phyloP scores from a whole-genome alignment of 768 basidiomycete genomes.

The Clavulina sp. region DNA sequence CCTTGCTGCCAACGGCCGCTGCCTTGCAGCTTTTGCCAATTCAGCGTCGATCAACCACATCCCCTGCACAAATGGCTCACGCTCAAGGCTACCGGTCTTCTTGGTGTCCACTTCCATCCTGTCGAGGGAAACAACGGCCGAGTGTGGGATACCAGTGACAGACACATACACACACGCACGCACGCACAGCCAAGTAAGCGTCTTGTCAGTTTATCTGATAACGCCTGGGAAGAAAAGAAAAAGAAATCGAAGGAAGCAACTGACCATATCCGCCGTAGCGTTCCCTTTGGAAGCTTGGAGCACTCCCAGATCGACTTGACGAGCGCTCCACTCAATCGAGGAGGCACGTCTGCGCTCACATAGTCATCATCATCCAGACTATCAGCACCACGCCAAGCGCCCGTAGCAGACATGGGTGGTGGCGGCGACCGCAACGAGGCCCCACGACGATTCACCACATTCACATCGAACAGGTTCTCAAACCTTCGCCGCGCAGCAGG shows the following conservation, averaged over 20 bases:
- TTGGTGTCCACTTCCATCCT: conserved; percentile 58
- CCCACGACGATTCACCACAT: conserved; percentile 14
- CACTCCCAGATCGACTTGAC: conserved; percentile 45
- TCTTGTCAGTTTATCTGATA: not conserved
- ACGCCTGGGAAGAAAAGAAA: not conserved
- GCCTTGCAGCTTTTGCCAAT: conserved; percentile 32
- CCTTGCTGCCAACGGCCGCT: too few species aligned
- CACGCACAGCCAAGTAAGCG: too few species aligned
- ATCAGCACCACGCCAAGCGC: not conserved
- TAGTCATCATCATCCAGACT: not conserved
- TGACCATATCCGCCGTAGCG: conserved; percentile 51
- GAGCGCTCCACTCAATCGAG: conserved; percentile 36
- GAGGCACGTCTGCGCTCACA: conserved; percentile 21
- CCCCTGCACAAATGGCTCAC: conserved; percentile 51
- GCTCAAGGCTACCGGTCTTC: conserved; percentile 37
- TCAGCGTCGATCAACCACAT: conserved; percentile 85
- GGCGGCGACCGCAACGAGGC: not conserved
- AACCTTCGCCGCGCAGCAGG: conserved; percentile 45
- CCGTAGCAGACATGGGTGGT: not conserved
- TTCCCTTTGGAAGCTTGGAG: conserved; percentile 35
- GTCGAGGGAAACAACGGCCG: too few species aligned
- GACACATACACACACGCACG: too few species aligned
- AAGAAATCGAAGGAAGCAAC: conserved; percentile 12
- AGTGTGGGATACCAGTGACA: too few species aligned
- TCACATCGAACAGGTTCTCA: conserved; percentile 46